Base-by-base conservation (phyloP, 805 yeast genomes). In the Candida vartiovaarae region DNA sequence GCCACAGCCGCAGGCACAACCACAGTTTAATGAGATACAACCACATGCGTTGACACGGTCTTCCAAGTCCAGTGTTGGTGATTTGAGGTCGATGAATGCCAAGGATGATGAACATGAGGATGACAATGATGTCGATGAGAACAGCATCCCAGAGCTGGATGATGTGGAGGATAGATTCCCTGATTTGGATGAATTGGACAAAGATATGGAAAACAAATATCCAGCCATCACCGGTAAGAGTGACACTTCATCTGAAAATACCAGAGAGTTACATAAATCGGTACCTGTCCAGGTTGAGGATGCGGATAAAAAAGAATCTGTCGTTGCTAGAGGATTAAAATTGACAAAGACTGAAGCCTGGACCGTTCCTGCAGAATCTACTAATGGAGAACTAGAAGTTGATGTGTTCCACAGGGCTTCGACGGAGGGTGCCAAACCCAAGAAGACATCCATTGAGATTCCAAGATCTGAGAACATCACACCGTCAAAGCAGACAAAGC, bases 101-200 rank as follows among this genome's bases (percentile, higher is more conserved):
- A 37, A 32, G 4, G 38, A 31, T 8, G 45, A 35, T 8, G 38
- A 34, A 6, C 37, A 31, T 8, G 45, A 35, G 1, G 42, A 37
- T 3, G 50, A 43, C 6, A 44, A 40, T 5, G 42, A 20, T 11
- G 52, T 42, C 11, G 41, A 44, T 30, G 43, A 34, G 4, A 26
- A 30, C n/a, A 59, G 54, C 29, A 55, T 61, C 28, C 59, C 58
- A 8, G 71, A 67, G n/a, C 42, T 73, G 29, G 72, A 64, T 5
- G 60, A 72, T 31, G 75, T 71, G 2, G 81, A 75, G 52, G 72
- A 72, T 44, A 60, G 81, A 39, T 78, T 68, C 50, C 83, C 79
- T 1, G 68, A 74, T 3, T 52, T 73, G n/a, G 75, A 71, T 26
- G 66, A 62, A 10, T 46, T 57, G 4, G 57, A 56, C 24, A 28